Conservation (phyloP, 768 basidiomycete genomes). For the Podaxis carcinomalis region DNA sequence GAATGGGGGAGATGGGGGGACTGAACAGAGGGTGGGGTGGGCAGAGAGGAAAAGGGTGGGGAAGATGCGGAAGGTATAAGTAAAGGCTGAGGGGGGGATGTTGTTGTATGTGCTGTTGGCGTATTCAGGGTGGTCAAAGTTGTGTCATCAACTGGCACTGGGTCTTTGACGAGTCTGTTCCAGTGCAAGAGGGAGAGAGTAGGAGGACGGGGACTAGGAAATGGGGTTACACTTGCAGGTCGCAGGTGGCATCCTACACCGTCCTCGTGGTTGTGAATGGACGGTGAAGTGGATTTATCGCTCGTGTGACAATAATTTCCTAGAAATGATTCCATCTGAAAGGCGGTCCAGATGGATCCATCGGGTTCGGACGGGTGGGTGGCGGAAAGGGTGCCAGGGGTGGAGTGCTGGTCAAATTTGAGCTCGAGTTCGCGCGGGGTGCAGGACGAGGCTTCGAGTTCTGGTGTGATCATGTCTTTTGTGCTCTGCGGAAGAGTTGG, state of each 20-base stretch:
- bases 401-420: neutral
- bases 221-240: neutral
- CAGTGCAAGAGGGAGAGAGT: neutral
- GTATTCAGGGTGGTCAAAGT: neutral
- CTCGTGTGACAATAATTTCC: conserved; percentile 1
- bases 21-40: neutral
- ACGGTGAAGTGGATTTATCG: neutral
- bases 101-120: neutral
- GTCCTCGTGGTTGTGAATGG: neutral
- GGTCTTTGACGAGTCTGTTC: neutral
- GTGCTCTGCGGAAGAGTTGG: neutral
- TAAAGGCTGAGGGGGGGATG: neutral
- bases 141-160: neutral
- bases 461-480: neutral
- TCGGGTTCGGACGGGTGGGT: neutral
- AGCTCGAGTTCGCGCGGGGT: conserved; percentile 5
- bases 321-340: conserved; percentile 9
- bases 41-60: neutral
- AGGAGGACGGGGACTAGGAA: neutral
- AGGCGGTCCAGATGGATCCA: conserved; percentile 7
- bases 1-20: neutral
- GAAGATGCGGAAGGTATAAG: neutral
- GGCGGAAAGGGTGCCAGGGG: neutral
- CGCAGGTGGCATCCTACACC: neutral
- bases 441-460: neutral